Evolutionary conservation across 495 filamentous ascomycete genomes (phyloP).

Genomic region (Clohesyomyces aquaticus): DNA sequence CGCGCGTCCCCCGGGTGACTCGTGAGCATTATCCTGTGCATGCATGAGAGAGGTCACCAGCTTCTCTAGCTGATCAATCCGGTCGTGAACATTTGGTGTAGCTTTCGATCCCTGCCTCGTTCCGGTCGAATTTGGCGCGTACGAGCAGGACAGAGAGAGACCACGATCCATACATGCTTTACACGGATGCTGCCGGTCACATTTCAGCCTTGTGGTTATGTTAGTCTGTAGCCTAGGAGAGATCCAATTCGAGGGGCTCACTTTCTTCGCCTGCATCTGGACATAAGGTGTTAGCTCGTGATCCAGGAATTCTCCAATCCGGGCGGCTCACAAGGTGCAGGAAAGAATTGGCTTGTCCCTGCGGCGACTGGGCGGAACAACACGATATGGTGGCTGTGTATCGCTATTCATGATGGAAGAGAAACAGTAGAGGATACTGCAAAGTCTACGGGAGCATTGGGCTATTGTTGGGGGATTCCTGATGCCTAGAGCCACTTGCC

Average conservation of each 20-base stretch:
- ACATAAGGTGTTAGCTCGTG: conserved; percentile 24
- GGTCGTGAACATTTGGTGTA: conserved; percentile 25
- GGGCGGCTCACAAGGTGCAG: conserved; percentile 16
- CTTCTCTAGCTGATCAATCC: conserved; percentile 27
- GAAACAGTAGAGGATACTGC: too few relatives aligned
- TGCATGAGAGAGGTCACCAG: conserved; percentile 28
- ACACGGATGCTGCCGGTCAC: conserved; percentile 31
- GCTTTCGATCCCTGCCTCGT: not conserved
- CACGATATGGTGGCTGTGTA: conserved; percentile 7
- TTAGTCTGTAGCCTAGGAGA: conserved; percentile 7
- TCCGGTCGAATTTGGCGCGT: conserved; percentile 2
- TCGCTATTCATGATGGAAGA: conserved; percentile 13
- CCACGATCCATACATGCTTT: conserved; percentile 30
- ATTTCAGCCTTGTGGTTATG: conserved; percentile 19
- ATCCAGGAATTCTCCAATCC: not conserved
- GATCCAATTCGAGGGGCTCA: not conserved
- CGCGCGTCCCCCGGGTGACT: not conserved
- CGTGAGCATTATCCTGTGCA: not conserved
- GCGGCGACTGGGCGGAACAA: conserved; percentile 26
- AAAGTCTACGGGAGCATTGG: too few relatives aligned
- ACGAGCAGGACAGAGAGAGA: conserved; percentile 25
- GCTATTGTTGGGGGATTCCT: not conserved
- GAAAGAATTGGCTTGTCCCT: conserved; percentile 32
- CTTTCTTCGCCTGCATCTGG: conserved; percentile 31
- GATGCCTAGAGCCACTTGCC: not conserved